phyloP scores from a whole-genome alignment of 345 rosid species.

The Mangifera indica region DNA sequence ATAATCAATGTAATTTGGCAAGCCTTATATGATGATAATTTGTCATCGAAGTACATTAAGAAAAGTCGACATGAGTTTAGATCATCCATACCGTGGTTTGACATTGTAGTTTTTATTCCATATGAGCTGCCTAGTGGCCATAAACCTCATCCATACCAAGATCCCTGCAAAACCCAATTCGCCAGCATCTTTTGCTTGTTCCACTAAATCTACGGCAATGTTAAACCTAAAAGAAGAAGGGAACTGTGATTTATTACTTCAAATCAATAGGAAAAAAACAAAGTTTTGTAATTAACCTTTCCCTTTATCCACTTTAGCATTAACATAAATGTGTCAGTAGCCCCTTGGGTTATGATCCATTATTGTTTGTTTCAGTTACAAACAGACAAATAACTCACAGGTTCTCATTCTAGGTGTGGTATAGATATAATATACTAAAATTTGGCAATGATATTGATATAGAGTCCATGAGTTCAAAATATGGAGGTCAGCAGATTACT shows the following conservation, averaged over 20 bases:
- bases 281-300: background rate
- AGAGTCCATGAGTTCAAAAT: constrained; percentile 20
- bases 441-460: background rate
- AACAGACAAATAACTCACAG: too few relatives aligned
- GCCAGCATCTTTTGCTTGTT: constrained; percentile 75
- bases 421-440: too few relatives aligned
- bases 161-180: constrained; percentile 82
- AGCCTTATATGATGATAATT: background rate
- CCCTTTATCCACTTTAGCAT: background rate
- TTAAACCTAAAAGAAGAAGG: constrained; percentile 60
- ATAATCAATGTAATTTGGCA: background rate
- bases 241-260: constrained; percentile 1
- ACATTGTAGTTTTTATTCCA: constrained; percentile 99
- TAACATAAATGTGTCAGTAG: background rate
- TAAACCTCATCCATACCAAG: constrained; percentile 99
- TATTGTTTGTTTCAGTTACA: background rate
- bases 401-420: too few relatives aligned
- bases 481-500: constrained; percentile 33
- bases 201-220: constrained; percentile 85
- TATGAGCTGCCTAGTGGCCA: constrained; percentile 97
- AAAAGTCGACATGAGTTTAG: constrained; percentile 12
- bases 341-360: background rate
- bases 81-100: constrained; percentile 80
- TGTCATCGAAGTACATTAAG: background rate
- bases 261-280: background rate